Conservation (phyloP, 2,329 filamentous ascomycete genomes). For the Macrophomina tecta region DNA sequence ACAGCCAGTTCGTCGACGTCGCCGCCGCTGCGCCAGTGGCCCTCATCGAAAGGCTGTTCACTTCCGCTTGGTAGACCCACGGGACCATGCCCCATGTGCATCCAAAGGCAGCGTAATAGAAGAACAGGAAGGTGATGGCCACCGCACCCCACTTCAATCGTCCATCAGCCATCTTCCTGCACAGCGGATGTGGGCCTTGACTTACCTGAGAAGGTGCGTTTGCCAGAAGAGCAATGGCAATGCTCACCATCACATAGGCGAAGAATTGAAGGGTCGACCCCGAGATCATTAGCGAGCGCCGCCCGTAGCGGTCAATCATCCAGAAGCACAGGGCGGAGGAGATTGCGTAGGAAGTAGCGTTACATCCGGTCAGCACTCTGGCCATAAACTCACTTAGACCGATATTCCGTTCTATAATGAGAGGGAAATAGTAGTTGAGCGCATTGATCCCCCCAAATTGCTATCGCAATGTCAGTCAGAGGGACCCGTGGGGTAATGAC, state of each 20-base stretch:
- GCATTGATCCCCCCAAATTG: slow-evolving; percentile 31
- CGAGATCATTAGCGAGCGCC: slow-evolving; percentile 33
- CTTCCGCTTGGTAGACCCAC: slow-evolving; percentile 52
- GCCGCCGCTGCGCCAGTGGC: slow-evolving; percentile 53
- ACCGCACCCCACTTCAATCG: slow-evolving; percentile 27
- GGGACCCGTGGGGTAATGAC: not conserved
- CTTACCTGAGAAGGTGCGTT: not conserved
- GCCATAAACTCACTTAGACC: slow-evolving; percentile 31
- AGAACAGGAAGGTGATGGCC: slow-evolving; percentile 31
- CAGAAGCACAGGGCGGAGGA: slow-evolving; percentile 34
- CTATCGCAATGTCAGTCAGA: not conserved
- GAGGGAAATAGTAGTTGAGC: slow-evolving; percentile 31
- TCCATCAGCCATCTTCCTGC: not conserved
- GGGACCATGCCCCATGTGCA: slow-evolving; percentile 45
- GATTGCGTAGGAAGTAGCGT: slow-evolving; percentile 35
- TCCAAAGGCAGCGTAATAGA: slow-evolving; percentile 31
- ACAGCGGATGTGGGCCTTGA: not conserved
- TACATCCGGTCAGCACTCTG: slow-evolving; percentile 32
- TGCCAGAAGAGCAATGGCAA: slow-evolving; percentile 31
- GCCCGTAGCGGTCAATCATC: slow-evolving; percentile 36
- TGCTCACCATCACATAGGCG: slow-evolving; percentile 34
- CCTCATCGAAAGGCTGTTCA: slow-evolving; percentile 51
- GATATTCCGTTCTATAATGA: slow-evolving; percentile 30
- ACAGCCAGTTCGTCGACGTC: slow-evolving; percentile 54
- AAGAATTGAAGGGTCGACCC: slow-evolving; percentile 33